Evolutionary conservation across 2,329 filamentous ascomycete genomes (phyloP).

Genomic region (Beauveria brongniartii): DNA sequence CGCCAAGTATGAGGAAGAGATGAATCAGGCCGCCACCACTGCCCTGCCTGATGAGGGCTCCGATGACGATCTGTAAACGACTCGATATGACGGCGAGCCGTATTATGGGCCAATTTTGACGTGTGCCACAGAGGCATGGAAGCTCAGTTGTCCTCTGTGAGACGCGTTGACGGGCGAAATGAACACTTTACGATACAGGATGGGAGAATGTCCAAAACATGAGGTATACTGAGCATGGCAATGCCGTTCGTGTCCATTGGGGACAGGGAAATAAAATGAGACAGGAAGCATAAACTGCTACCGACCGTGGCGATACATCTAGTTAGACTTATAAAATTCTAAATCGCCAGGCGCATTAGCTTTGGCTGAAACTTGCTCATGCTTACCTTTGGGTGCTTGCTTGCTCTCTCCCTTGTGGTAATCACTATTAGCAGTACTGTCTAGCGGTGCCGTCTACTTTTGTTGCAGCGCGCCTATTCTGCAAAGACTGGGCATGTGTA

Average conservation of each 20-base stretch:
- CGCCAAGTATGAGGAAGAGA: slow-evolving; percentile 78
- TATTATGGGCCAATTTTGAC: slow-evolving; percentile 3
- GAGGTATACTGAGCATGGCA: slow-evolving; percentile 3
- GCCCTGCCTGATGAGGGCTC: slow-evolving; percentile 95
- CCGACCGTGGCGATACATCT: slow-evolving; percentile 2
- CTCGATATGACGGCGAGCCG: slow-evolving; percentile 15
- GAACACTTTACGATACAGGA: slow-evolving; percentile 13
- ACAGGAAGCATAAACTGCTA: slow-evolving; percentile 9
- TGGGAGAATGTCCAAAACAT: slow-evolving; percentile 9
- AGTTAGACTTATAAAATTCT: slow-evolving; percentile 10
- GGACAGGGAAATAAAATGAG: slow-evolving; percentile 8
- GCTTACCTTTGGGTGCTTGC: background rate
- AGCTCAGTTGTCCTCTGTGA: background rate
- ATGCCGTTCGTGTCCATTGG: slow-evolving; percentile 3
- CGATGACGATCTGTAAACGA: slow-evolving; percentile 54
- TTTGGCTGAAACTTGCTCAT: background rate
- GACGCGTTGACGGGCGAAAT: slow-evolving; percentile 2
- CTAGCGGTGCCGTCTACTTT: no score
- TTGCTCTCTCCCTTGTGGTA: no score
- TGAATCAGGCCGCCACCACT: slow-evolving; percentile 69
- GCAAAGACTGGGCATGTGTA: no score
- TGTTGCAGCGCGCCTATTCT: no score
- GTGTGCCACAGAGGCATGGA: background rate
- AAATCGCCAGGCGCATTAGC: background rate
- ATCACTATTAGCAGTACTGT: no score